phyloP scores from a whole-genome alignment of 1,139 yeast genomes.

The Yamadazyma diddensiae region DNA sequence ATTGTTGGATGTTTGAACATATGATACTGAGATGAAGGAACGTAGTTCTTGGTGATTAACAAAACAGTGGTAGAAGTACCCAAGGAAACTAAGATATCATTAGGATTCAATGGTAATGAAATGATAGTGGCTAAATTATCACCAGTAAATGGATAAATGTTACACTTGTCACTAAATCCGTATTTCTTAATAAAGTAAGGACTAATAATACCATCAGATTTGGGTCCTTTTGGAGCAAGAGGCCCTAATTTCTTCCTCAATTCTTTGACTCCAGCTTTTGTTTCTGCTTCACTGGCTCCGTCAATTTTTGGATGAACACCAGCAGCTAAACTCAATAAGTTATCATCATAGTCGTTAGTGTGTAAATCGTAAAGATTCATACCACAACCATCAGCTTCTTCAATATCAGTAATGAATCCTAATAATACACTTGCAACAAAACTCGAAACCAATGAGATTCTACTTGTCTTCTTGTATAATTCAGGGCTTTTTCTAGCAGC shows the following conservation, averaged over 20 bases:
- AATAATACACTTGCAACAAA: conserved; percentile 71
- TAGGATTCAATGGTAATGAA: conserved; percentile 71
- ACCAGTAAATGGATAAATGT: conserved; percentile 74
- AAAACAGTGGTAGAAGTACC: conserved; percentile 91
- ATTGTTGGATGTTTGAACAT: conserved; percentile 84
- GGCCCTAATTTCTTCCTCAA: conserved; percentile 50
- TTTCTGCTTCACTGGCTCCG: conserved; percentile 23
- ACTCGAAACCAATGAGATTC: conserved; percentile 75
- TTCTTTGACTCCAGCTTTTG: conserved; percentile 30
- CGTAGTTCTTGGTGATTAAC: conserved; percentile 72
- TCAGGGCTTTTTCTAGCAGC: conserved; percentile 50
- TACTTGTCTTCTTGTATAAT: conserved; percentile 52
- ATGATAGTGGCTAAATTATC: conserved; percentile 88
- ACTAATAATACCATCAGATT: conserved; percentile 45
- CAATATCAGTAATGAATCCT: conserved; percentile 64
- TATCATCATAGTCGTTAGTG: conserved; percentile 50
- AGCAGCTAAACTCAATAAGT: conserved; percentile 50
- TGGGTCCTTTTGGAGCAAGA: conserved; percentile 46
- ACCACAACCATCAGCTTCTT: conserved; percentile 88
- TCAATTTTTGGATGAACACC: conserved; percentile 42
- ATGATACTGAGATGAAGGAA: conserved; percentile 81
- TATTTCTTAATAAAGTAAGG: conserved; percentile 61
- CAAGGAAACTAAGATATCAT: conserved; percentile 76
- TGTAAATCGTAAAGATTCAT: conserved; percentile 79
- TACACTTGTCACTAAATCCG: conserved; percentile 55